Evolutionary conservation across 257 asterid species (phyloP).

Genomic region (Linderniella brevidens): DNA sequence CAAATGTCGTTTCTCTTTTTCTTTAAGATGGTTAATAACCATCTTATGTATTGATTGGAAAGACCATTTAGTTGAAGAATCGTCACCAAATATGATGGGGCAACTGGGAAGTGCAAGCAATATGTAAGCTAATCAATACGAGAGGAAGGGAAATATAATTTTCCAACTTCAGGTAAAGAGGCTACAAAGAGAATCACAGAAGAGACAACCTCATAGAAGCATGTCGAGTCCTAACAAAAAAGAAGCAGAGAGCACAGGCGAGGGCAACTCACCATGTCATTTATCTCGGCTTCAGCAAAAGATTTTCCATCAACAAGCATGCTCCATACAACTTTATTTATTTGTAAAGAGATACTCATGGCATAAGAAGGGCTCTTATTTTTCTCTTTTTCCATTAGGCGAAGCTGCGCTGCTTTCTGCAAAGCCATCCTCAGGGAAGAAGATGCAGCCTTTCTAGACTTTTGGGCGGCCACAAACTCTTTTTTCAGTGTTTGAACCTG

Average conservation of each 20-base stretch:
- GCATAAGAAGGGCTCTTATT: slow-evolving; percentile 98
- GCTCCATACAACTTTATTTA: slow-evolving; percentile 89
- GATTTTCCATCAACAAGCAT: slow-evolving; percentile 96
- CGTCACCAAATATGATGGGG: no score
- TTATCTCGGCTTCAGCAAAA: slow-evolving; percentile 98
- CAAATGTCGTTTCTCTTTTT: no score
- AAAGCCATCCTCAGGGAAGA: slow-evolving; percentile 78
- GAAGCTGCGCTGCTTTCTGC: slow-evolving; percentile 94
- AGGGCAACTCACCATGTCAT: slow-evolving; percentile 67
- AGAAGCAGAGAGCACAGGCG: not conserved
- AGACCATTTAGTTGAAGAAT: no score
- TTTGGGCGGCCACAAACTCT: slow-evolving; percentile 65
- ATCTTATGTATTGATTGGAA: no score
- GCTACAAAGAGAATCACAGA: no score
- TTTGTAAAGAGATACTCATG: slow-evolving; percentile 90
- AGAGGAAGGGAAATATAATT: no score
- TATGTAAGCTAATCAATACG: no score
- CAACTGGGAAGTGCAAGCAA: no score
- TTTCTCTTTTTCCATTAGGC: slow-evolving; percentile 90
- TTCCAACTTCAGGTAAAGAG: no score
- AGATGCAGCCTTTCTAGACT: slow-evolving; percentile 78
- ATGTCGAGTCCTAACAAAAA: no score
- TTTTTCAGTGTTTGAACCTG: slow-evolving; percentile 76
- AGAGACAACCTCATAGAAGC: no score
- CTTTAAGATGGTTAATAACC: no score